phyloP scores from a whole-genome alignment of 306 rosid species.

The Malus orientalis region DNA sequence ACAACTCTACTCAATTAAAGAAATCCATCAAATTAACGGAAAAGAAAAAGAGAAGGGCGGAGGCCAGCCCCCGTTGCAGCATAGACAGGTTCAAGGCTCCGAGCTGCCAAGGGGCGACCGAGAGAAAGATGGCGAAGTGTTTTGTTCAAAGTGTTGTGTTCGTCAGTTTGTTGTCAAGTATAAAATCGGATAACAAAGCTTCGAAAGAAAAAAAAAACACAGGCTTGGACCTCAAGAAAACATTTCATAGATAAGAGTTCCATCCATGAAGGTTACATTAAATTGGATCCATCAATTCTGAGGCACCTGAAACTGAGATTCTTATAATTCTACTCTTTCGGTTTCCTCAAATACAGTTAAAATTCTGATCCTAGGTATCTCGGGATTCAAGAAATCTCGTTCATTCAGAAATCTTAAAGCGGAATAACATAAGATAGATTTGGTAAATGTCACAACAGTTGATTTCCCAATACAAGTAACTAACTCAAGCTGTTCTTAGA shows the following conservation, averaged over 20 bases:
- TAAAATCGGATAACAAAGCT: not conserved
- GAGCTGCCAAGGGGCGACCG: not conserved
- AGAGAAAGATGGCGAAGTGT: not conserved
- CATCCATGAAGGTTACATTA: not conserved
- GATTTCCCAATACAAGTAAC: not conserved
- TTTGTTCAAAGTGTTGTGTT: no score
- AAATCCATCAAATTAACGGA: no score
- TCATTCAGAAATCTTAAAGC: not conserved
- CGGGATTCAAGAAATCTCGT: not conserved
- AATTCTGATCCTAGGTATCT: not conserved
- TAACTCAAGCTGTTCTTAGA: slow-evolving; percentile 68
- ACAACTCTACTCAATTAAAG: not conserved
- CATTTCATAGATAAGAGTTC: not conserved
- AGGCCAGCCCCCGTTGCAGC: not conserved
- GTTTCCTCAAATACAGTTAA: slow-evolving; percentile 8
- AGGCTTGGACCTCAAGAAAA: not conserved
- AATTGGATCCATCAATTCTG: not conserved
- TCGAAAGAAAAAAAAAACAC: not conserved
- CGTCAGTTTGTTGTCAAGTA: not conserved
- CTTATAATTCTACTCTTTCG: not conserved
- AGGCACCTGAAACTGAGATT: not conserved
- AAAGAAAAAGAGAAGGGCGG: not conserved
- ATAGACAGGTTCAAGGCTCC: not conserved
- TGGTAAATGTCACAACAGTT: not conserved
- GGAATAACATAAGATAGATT: not conserved